phyloP scores from a whole-genome alignment of 352 stramenopile genomes.

The Phytophthora constricta region DNA sequence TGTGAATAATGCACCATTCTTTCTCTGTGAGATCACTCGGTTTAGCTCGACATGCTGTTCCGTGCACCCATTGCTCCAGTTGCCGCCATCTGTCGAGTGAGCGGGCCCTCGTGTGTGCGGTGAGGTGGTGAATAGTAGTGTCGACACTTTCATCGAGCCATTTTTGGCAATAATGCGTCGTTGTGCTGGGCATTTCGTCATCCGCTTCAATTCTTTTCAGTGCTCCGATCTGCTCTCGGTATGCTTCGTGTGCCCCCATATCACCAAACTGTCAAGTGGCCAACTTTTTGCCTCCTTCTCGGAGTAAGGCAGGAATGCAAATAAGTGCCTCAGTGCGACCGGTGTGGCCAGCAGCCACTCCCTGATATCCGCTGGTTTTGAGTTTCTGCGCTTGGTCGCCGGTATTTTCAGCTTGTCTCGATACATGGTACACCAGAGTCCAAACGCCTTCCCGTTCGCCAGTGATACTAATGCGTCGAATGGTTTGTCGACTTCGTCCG shows the following conservation, averaged over 20 bases:
- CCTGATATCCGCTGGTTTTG: not conserved
- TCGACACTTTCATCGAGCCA: not conserved
- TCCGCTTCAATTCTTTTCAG: not conserved
- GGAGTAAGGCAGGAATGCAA: not conserved
- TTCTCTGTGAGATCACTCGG: not conserved
- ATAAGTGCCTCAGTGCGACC: not conserved
- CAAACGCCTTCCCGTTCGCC: not conserved
- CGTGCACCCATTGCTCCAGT: not conserved
- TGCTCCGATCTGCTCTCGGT: not conserved
- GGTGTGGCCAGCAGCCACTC: not conserved
- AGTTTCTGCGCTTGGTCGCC: not conserved
- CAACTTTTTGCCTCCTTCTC: conserved; percentile 4
- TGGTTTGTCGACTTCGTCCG: not conserved
- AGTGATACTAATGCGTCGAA: not conserved
- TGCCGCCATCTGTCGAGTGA: not conserved
- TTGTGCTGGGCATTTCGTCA: not conserved
- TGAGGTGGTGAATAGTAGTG: not conserved
- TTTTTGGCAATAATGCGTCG: not conserved
- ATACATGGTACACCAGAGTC: not conserved
- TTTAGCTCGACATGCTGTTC: not conserved
- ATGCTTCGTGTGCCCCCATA: not conserved
- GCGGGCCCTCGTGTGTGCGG: not conserved
- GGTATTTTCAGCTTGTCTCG: not conserved
- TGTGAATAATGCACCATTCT: not conserved
- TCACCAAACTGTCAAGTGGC: not conserved